phyloP scores from a whole-genome alignment of 2,329 filamentous ascomycete genomes.

The Aspergillus persii region DNA sequence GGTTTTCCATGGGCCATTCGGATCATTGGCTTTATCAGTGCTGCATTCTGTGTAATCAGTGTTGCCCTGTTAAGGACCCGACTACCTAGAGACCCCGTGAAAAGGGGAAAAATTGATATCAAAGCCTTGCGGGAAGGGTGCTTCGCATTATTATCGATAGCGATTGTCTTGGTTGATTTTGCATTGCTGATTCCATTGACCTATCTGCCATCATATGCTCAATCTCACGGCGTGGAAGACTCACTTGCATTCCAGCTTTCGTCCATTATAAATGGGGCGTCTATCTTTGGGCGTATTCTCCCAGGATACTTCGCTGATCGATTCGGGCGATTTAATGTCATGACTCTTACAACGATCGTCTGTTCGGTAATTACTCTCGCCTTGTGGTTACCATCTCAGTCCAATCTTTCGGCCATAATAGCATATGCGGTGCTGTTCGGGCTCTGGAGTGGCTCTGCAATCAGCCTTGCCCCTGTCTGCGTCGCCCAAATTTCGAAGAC shows the following conservation, averaged over 20 bases:
- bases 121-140: background rate
- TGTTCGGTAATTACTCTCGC: constrained; percentile 23
- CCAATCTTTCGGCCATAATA: constrained; percentile 20
- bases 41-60: background rate
- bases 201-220: constrained; percentile 5
- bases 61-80: background rate
- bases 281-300: constrained; percentile 22
- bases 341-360: constrained; percentile 18
- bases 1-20: constrained; percentile 17
- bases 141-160: background rate
- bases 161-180: constrained; percentile 1
- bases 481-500: constrained; percentile 28
- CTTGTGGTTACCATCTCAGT: constrained; percentile 21
- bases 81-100: background rate
- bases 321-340: constrained; percentile 26
- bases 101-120: background rate
- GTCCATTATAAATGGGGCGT: constrained; percentile 10
- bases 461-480: constrained; percentile 30
- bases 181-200: background rate
- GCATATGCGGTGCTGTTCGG: constrained; percentile 24
- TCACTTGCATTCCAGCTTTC: background rate
- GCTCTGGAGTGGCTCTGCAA: constrained; percentile 23
- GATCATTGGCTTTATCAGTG: constrained; percentile 6
- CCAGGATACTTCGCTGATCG: constrained; percentile 26
- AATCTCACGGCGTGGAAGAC: background rate